These are phyloP conservation scores for Rhododendron ovatum DNA, from an alignment of 148 eudicot genomes.

Conservation along the genomic window DNA sequence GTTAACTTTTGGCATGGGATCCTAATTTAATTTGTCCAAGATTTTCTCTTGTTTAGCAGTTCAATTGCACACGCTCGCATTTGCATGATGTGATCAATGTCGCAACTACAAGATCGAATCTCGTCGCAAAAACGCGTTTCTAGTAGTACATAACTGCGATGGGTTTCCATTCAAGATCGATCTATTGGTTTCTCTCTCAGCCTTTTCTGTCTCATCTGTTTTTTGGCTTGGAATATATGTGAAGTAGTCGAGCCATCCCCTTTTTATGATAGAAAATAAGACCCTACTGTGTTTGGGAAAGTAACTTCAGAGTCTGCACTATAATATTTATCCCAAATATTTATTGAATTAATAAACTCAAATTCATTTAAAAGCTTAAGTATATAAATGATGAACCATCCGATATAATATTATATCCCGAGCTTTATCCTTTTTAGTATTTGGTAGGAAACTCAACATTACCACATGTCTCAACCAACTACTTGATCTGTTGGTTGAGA, in stretches of 20 bases:
- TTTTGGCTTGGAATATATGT: neutral
- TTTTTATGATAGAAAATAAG: too few species aligned
- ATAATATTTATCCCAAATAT: too few species aligned
- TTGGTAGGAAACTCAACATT: neutral
- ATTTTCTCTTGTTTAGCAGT: neutral
- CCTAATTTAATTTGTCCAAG: neutral
- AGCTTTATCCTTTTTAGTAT: neutral
- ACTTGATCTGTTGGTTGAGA: too few species aligned
- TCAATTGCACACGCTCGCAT: neutral
- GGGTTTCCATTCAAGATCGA: neutral
- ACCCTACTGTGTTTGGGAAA: too few species aligned
- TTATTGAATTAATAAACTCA: neutral
- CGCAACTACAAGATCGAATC: neutral
- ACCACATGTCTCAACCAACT: neutral
- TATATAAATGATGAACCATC: neutral
- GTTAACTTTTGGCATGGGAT: neutral
- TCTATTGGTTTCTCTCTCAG: neutral
- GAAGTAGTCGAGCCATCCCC: neutral
- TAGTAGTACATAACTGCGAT: neutral
- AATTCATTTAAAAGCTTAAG: neutral
- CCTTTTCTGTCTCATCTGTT: too few species aligned
- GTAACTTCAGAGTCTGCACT: neutral
- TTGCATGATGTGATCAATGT: neutral
- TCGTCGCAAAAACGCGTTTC: too few species aligned
- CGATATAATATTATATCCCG: neutral